phyloP scores from a whole-genome alignment of 768 basidiomycete genomes.

The Macrolepiota dolichaula region DNA sequence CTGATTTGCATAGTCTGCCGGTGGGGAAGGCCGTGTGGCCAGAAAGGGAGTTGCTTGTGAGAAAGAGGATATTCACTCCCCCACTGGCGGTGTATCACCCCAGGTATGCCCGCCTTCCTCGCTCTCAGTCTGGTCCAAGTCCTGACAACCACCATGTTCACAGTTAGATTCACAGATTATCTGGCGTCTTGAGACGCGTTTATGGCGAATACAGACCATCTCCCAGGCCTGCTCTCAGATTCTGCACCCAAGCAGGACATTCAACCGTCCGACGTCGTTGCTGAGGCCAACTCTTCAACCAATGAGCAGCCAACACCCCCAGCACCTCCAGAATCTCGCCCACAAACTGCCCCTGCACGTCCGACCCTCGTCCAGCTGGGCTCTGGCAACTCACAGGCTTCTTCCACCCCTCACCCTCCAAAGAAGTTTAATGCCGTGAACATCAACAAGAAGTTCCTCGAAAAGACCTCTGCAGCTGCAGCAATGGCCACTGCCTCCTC shows the following conservation, averaged over 20 bases:
- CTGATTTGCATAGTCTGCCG: constrained; percentile 14
- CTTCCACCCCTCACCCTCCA: constrained; percentile 41
- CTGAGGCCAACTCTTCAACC: constrained; percentile 19
- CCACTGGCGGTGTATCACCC: constrained; percentile 17
- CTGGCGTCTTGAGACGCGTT: constrained; percentile 72
- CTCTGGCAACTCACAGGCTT: constrained; percentile 30
- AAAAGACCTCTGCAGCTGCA: constrained; percentile 74
- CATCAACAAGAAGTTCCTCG: constrained; percentile 95
- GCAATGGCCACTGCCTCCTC: constrained; percentile 44
- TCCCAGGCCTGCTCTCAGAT: constrained; percentile 42
- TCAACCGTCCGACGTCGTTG: constrained; percentile 19
- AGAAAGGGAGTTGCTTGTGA: constrained; percentile 12
- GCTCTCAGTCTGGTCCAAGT: not conserved
- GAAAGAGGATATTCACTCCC: constrained; percentile 22
- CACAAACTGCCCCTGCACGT: constrained; percentile 28
- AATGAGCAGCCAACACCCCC: constrained; percentile 15
- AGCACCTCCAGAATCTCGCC: constrained; percentile 21
- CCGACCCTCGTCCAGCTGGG: constrained; percentile 46
- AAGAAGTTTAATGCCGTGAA: constrained; percentile 90
- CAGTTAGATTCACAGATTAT: constrained; percentile 14
- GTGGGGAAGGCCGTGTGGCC: constrained; percentile 20
- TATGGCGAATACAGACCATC: constrained; percentile 69
- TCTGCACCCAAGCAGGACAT: constrained; percentile 34
- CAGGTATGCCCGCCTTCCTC: constrained; percentile 28
- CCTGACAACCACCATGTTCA: constrained; percentile 3